Conservation (phyloP, 1,139 yeast species). For the Petasospora fabianii region DNA sequence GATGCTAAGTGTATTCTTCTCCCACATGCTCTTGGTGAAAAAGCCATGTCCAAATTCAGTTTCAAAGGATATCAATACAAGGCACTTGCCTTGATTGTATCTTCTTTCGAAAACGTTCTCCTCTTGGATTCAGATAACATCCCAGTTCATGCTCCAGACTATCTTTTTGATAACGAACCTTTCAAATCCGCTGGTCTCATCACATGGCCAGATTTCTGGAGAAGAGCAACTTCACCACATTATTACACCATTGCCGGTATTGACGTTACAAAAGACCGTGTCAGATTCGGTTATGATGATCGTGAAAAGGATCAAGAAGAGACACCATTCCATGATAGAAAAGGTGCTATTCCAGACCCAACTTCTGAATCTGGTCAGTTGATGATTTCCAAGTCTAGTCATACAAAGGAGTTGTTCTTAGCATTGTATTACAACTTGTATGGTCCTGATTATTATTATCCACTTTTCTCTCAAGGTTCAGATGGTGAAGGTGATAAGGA, state of each 20-base stretch:
- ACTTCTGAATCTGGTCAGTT: conserved; percentile 83
- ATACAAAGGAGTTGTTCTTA: conserved; percentile 59
- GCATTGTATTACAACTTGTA: conserved; percentile 75
- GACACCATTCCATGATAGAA: conserved; percentile 62
- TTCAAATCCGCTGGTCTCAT: conserved; percentile 56
- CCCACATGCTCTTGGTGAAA: conserved; percentile 52
- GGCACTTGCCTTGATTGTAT: conserved; percentile 67
- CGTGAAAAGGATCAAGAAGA: conserved; percentile 28
- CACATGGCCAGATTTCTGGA: conserved; percentile 85
- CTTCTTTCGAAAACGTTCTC: conserved; percentile 74
- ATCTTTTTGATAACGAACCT: conserved; percentile 50
- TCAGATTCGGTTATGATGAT: conserved; percentile 34
- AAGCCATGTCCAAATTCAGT: conserved; percentile 40
- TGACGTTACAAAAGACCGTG: conserved; percentile 38
- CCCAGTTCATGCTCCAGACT: conserved; percentile 56
- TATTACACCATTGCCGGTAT: conserved; percentile 65
- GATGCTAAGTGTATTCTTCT: conserved; percentile 68
- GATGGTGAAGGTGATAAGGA: conserved; percentile 93
- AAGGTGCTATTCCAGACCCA: conserved; percentile 75
- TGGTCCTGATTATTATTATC: conserved; percentile 78
- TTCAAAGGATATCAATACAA: conserved; percentile 79
- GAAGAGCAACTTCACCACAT: conserved; percentile 63
- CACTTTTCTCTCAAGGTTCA: conserved; percentile 79
- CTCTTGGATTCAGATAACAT: conserved; percentile 75
- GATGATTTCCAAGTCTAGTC: conserved; percentile 62